Evolutionary conservation across 2,329 filamentous ascomycete species (phyloP).

Genomic region (Arthrobotrys musiformis): DNA sequence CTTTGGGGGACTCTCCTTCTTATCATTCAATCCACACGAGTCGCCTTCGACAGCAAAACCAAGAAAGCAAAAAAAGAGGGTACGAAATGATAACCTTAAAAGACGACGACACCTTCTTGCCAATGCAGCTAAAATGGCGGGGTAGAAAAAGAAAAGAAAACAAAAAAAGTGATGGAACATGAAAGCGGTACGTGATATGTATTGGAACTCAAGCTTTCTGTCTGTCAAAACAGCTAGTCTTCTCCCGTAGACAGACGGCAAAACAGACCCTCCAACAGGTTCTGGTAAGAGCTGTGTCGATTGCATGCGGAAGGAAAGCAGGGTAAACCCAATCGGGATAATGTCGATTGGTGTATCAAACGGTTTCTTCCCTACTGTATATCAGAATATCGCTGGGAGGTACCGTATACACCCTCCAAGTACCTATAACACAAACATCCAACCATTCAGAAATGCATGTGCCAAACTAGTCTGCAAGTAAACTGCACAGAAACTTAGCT

Average conservation of each 20-base stretch:
- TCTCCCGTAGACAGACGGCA: slow-evolving; percentile 38
- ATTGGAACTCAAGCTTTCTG: slow-evolving; percentile 44
- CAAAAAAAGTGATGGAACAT: not conserved
- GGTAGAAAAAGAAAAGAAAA: slow-evolving; percentile 35
- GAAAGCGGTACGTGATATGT: slow-evolving; percentile 4
- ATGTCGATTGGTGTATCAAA: slow-evolving; percentile 19
- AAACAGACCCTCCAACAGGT: slow-evolving; percentile 19
- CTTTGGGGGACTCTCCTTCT: slow-evolving; percentile 34
- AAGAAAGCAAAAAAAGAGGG: slow-evolving; percentile 7
- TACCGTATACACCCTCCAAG: not conserved
- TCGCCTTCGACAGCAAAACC: not conserved
- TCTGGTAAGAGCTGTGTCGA: slow-evolving; percentile 10
- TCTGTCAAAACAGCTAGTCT: not conserved
- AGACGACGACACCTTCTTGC: not conserved
- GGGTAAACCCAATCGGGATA: slow-evolving; percentile 31
- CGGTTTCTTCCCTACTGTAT: slow-evolving; percentile 13
- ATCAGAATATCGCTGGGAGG: not conserved
- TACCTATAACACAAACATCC: slow-evolving; percentile 13
- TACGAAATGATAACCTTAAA: slow-evolving; percentile 47
- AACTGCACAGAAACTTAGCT: not conserved
- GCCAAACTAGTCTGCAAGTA: not conserved
- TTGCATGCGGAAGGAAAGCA: slow-evolving; percentile 24
- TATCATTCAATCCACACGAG: slow-evolving; percentile 29
- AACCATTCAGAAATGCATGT: not conserved
- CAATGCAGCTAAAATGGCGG: slow-evolving; percentile 47